Evolutionary conservation across 352 stramenopile genomes (phyloP), one percentile per base, ranked within the genome.

Genomic region (Phytophthora syringae): DNA sequence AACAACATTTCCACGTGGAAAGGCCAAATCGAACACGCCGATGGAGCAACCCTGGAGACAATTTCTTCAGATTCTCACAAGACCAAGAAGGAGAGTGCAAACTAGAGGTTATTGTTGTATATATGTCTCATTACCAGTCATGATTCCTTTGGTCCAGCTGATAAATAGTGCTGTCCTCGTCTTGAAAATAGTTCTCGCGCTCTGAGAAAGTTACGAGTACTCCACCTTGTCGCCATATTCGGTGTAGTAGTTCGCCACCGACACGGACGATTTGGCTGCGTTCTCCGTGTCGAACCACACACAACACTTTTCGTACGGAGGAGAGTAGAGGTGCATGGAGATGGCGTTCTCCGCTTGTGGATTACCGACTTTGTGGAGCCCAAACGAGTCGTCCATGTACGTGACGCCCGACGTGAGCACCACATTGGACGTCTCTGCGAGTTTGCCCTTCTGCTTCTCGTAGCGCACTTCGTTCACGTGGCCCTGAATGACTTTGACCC

Each of bases 321-420:
- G 94, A 30, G 85, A 82, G 65, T 98, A 98, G 1, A 98, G 64
- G 65, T 98, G 94, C 68, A 98, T 79, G 5, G 94, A 97, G 54
- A 98, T 88, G n/a, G 94, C 89, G 39, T 91, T 81, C 51, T 90
- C 74, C 7, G 59, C 36, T 42, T 81, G 64, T 18, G 80, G 81
- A 63, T 96, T 95, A 22, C 87, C 90, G 13, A 98, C 83, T 54
- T 97, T 98, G 88, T 98, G 94, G 59, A 97, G 85, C 22, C 92
- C 93, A 12, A 96, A 81, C 39, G 80, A 89, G 77, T 98, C 91
- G 70, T 95, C 90, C 84, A 97, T 97, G 75, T 95, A 97, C 0
- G 81, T 90, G 34, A 93, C 86, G n/a, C 86, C 86, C 28, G 77
- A 70, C 7, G 73, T 89, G 56, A 91, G 64, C 25, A 81, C 68